These are phyloP conservation scores for Sordariomycetes sp. DNA, from an alignment of 2,329 filamentous ascomycete genomes.

Conservation along the genomic window DNA sequence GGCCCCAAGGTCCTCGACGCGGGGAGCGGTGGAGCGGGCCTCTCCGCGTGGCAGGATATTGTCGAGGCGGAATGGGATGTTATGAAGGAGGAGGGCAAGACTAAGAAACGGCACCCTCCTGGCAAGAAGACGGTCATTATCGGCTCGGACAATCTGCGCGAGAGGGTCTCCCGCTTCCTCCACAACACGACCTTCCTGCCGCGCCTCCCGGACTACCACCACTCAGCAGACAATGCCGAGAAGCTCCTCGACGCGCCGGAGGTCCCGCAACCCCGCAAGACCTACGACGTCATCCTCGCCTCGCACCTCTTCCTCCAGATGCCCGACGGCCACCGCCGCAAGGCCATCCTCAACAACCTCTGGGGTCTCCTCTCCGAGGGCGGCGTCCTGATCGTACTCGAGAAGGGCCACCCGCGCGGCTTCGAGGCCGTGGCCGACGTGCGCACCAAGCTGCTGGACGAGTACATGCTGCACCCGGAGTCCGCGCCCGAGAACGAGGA, in stretches of 20 bases:
- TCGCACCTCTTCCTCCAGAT: slow-evolving; percentile 72
- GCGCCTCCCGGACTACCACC: slow-evolving; percentile 77
- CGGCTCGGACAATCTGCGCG: slow-evolving; percentile 62
- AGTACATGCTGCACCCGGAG: slow-evolving; percentile 58
- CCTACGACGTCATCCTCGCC: slow-evolving; percentile 82
- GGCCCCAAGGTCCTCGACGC: slow-evolving; percentile 61
- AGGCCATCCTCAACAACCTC: slow-evolving; percentile 72
- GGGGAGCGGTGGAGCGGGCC: slow-evolving; percentile 61
- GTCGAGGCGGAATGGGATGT: slow-evolving; percentile 71
- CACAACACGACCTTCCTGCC: slow-evolving; percentile 89
- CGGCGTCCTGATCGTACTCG: slow-evolving; percentile 75
- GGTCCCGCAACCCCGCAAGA: slow-evolving; percentile 53
- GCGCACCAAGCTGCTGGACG: slow-evolving; percentile 65
- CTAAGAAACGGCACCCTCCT: slow-evolving; percentile 32
- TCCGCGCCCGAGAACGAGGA: slow-evolving; percentile 14
- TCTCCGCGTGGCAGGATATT: slow-evolving; percentile 69
- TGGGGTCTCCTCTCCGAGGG: slow-evolving; percentile 81
- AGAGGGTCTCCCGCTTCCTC: slow-evolving; percentile 65
- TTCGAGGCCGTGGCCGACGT: slow-evolving; percentile 88
- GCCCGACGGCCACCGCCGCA: slow-evolving; percentile 66
- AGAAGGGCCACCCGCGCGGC: slow-evolving; percentile 83
- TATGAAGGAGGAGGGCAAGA: slow-evolving; percentile 42
- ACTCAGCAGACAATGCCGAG: slow-evolving; percentile 48
- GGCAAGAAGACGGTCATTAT: slow-evolving; percentile 75
- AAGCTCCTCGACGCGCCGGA: slow-evolving; percentile 47